Percentiles rank a stretch among this genome's conserved stretches.
Evolutionary conservation across 1,284 basidiomycete species (phyloP).

Genomic region (Moesziomyces sp.): DNA sequence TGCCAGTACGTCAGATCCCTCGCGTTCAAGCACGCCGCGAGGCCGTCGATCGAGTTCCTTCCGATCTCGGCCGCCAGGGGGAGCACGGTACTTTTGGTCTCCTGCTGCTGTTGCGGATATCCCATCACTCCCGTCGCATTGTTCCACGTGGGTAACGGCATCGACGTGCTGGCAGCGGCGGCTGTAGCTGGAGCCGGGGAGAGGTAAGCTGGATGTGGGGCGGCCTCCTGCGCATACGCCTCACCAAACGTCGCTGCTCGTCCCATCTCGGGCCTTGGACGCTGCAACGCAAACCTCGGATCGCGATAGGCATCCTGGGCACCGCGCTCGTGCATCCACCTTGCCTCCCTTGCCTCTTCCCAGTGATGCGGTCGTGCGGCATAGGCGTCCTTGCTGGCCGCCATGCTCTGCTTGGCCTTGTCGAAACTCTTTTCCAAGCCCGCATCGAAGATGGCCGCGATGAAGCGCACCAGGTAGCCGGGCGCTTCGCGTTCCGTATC

Average conservation of each 20-base stretch:
- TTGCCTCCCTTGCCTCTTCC: conserved; percentile 5
- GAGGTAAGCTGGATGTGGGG: conserved; percentile 40
- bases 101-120: too few species aligned
- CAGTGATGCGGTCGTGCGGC: conserved; percentile 3
- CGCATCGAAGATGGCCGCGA: conserved; percentile 35
- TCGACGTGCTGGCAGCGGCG: neutral
- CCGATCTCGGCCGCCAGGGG: conserved; percentile 39
- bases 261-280: neutral
- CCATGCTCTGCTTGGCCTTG: conserved; percentile 13
- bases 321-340: conserved; percentile 4
- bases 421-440: conserved; percentile 40
- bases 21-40: conserved; percentile 31
- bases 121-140: too few species aligned
- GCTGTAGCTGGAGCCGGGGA: conserved; percentile 2
- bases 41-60: conserved; percentile 38
- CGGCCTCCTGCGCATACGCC: neutral
- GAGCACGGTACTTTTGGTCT: conserved; percentile 6
- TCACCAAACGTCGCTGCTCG: too few species aligned
- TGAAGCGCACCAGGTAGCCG: conserved; percentile 39
- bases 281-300: neutral
- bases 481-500: conserved; percentile 48
- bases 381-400: conserved; percentile 9
- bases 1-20: conserved; percentile 45
- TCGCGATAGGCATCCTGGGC: conserved; percentile 2
- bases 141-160: neutral